Base-by-base conservation (phyloP, 2,329 filamentous ascomycete genomes). In the Diaporthe citrichinensis region DNA sequence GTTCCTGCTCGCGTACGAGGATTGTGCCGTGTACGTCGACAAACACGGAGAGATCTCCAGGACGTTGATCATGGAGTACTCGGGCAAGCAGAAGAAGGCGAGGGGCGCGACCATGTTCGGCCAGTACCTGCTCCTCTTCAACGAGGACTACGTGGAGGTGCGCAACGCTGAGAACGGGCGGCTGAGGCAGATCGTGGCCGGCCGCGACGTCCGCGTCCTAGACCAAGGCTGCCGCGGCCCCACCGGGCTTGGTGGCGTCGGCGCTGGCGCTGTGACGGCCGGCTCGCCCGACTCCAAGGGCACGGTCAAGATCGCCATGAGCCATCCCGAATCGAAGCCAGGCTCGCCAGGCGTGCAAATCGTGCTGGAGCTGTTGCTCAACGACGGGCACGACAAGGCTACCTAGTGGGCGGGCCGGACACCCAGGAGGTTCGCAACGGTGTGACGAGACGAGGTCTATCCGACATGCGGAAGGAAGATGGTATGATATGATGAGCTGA, bases 41-140 rank as follows among this genome's bases (percentile, higher is more conserved):
- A 98, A 98, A 85, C 95, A 98, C 84, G 97, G 97, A 78, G 97
- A 99, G 77, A 95, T 99, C 39, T 96, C 93, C 53, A 94, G 97
- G 61, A 95, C 94, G 39, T 95, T 98, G 75, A 96, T 98, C 81
- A 98, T 99, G 95, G 95, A 98, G 82, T 99, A 98, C 83, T 97
- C 98, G n/a, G 97, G 97, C 79, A 96, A 94, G 81, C 90, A 91
- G 82, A 91, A 91, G 84, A 91, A 91, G 83, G 97, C 97, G 1
- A 93, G 93, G 77, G 92, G 92, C 17, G 96, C 96, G 2, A 97
- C 95, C 77, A 93, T 98, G 86, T 97, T 95, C 80, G 96, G 95
- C 1, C 94, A 95, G 75, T 98, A 98, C 83, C 90, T 99, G 6
- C 88, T 99, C 10, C 91, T 99, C 6, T 98, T 98, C 86, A 97